Conservation (phyloP, 2,329 filamentous ascomycete species). For the Keithomyces neogunnii region DNA sequence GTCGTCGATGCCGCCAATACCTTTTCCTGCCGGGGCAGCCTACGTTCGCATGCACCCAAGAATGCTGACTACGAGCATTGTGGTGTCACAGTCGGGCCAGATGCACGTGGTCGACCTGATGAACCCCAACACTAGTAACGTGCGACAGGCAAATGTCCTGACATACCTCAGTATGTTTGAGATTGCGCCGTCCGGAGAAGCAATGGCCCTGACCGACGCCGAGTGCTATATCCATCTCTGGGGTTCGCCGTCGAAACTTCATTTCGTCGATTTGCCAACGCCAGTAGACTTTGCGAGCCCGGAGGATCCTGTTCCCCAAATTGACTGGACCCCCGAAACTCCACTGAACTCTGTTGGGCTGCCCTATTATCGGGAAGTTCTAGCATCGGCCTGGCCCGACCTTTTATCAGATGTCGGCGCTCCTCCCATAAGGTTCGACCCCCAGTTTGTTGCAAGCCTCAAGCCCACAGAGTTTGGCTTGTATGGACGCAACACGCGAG, state of each 20-base stretch:
- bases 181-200: slow-evolving; percentile 80
- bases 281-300: slow-evolving; percentile 71
- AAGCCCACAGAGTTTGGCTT: slow-evolving; percentile 67
- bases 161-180: slow-evolving; percentile 72
- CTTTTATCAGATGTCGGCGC: slow-evolving; percentile 79
- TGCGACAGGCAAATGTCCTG: slow-evolving; percentile 73
- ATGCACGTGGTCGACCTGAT: slow-evolving; percentile 94
- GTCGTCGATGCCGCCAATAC: slow-evolving; percentile 78
- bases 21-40: slow-evolving; percentile 84
- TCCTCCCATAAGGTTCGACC: slow-evolving; percentile 67
- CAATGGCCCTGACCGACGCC: slow-evolving; percentile 70
- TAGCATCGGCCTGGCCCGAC: slow-evolving; percentile 88
- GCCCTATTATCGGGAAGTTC: slow-evolving; percentile 82
- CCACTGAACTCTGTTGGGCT: slow-evolving; percentile 82
- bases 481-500: slow-evolving; percentile 69
- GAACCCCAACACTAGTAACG: slow-evolving; percentile 81
- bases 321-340: slow-evolving; percentile 66
- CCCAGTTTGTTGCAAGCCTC: slow-evolving; percentile 58
- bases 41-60: slow-evolving; percentile 95
- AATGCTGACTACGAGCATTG: slow-evolving; percentile 89
- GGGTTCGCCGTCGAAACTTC: slow-evolving; percentile 78
- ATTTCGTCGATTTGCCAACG: slow-evolving; percentile 74
- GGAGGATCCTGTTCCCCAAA: slow-evolving; percentile 44
- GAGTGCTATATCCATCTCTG: slow-evolving; percentile 77
- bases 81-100: slow-evolving; percentile 84